Conservation (phyloP, 2,329 filamentous ascomycete species). For the Aspergillus cejpii region DNA sequence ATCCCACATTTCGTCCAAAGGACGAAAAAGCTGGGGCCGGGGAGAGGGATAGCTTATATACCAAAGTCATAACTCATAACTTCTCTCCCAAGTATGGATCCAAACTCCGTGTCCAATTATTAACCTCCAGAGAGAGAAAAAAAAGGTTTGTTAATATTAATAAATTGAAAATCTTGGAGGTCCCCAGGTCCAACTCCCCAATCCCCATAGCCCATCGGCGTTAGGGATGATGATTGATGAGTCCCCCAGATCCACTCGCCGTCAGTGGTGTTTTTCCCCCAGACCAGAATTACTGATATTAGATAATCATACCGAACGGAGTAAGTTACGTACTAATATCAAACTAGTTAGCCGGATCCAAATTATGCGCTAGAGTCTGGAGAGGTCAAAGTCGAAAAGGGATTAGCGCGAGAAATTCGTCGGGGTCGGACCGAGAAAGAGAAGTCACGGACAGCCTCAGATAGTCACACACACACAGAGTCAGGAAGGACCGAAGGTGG, state of each 20-base stretch:
- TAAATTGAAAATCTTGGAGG: slow-evolving; percentile 8
- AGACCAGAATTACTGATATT: slow-evolving; percentile 16
- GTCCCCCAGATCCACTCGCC: slow-evolving; percentile 19
- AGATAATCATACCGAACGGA: no score
- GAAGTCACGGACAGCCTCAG: slow-evolving; percentile 1
- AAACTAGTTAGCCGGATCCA: background rate
- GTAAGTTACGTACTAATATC: background rate
- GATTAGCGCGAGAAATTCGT: slow-evolving; percentile 16
- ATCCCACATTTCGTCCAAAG: slow-evolving; percentile 17
- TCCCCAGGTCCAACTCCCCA: no score
- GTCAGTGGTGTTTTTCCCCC: slow-evolving; percentile 25
- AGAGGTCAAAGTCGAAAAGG: slow-evolving; percentile 2
- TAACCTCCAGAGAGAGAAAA: background rate
- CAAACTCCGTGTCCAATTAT: no score
- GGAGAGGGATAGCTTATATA: slow-evolving; percentile 29
- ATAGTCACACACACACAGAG: background rate
- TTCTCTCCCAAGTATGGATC: background rate
- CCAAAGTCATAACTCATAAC: no score
- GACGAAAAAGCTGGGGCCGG: slow-evolving; percentile 20
- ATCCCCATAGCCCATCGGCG: slow-evolving; percentile 13
- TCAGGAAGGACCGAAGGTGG: background rate
- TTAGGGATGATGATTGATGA: slow-evolving; percentile 12
- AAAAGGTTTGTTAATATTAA: background rate
- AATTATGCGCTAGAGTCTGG: background rate
- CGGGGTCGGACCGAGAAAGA: slow-evolving; percentile 9